Base-by-base conservation (phyloP, 441 rosid species). In the Flueggea neowawraea region DNA sequence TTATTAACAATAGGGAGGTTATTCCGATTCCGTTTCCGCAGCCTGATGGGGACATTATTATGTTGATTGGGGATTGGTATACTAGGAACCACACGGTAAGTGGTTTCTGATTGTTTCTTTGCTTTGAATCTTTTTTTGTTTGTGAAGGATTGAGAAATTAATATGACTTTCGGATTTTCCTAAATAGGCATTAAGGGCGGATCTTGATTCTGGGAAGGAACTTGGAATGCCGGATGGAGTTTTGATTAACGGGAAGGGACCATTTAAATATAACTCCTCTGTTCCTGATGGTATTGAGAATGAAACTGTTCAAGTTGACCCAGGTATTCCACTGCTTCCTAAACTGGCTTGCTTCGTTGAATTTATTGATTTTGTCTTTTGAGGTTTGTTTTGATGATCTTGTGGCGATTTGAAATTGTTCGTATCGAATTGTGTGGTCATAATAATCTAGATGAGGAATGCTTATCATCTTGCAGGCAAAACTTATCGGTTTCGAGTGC, bases 151-250 rank as follows among this genome's bases (percentile, higher is more conserved):
- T 31, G 33, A 31, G 41, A 5, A 28, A 1, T 31, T 55, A 22
- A 41, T 7, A 36, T 41, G 11, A 13, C n/a, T 13, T 6, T 16
- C 28, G 28, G 36, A 31, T 65, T 49, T 60, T 50, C 45, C 43
- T 58, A 73, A 55, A 64, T 57, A 93, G 98, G 97, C 87, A 7
- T 69, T 93, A 76, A 88, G 88, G 76, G 62, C 69, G 12, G 68
- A 33, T 32, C 88, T 93, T 55, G 96, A 88, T 68, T 80, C 88
- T 54, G 98, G 98, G 52, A 76, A 88, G 60, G 96, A 90, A 31
- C 97, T 93, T 22, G 98, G 87, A 33, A 80, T 93, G 89, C 98
- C 98, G 0, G 95, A 84, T 69, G 97, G 96, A 56, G 98, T 93
- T 73, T 84, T 93, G 47, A 90, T 93, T 56, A 93, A 93, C 60